Base-by-base conservation (phyloP, 768 basidiomycete genomes). In the Trametes maxima region DNA sequence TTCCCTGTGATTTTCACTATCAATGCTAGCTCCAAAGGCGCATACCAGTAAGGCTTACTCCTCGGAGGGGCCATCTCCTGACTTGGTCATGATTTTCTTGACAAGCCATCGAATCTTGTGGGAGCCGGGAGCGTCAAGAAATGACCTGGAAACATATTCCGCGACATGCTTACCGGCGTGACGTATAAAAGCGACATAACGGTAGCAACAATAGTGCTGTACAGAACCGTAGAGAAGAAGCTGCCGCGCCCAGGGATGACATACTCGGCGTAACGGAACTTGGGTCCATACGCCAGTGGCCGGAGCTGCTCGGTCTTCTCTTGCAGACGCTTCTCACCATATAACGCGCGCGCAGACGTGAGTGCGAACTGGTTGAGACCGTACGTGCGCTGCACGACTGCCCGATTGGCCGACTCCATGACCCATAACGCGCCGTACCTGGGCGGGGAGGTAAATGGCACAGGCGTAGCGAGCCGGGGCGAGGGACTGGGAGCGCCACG, bases 181-280 rank as follows among this genome's bases (percentile, higher is more conserved):
- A 73, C 5, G 8, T 72, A 21, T 11, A 62, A 24, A 1, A 64
- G n/a, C 12, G 50, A 42, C n/a, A 67, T 19, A 1, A 24, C 33
- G 19, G 42, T 28, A n/a, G 58, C n/a, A 8, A 40, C 42, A 16
- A 68, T 11, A 1, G 51, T 65, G n/a, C 80, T 77, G 13, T 79
- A 56, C 1, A 80, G 13, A 5, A 80, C 46, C 13, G 83, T 78
- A n/a, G 75, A 67, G 4, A 85, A 5, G 22, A 69, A 71, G 17
- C 39, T 36, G 76, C 77, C 4, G 74, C 69, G 50, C 75, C 56
- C 39, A 8, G 42, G 44, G 25, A 54, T 75, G 64, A 82, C 19
- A 59, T 89, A 89, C 72, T 95, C 94, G 52, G 86, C 85, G 71
- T 95, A 96, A 46, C 76, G 76, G 78, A 97, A 94, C 2, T 81